Percentiles rank a stretch among this genome's conserved stretches.
Evolutionary conservation across 163 green algal genomes (phyloP).

Genomic region (Scenedesmus sp.): DNA sequence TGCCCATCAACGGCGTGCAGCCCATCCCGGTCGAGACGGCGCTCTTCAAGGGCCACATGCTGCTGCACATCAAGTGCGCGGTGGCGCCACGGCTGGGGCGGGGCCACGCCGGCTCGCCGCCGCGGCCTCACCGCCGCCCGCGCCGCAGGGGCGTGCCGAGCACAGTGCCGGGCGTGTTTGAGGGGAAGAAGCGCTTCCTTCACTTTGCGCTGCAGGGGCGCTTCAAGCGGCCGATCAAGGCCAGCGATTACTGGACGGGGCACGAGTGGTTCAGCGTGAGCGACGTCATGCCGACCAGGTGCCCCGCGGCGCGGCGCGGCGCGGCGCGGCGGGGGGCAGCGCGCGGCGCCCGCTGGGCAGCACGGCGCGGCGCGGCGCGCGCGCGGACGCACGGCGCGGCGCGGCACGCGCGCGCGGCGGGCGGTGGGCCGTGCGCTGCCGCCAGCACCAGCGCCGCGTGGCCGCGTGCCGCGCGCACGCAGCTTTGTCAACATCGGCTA

Average conservation of each 20-base stretch:
- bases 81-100: not conserved
- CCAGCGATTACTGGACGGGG: slow-evolving; percentile 23
- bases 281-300: slow-evolving; percentile 32
- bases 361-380: no score
- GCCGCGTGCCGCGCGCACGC: not conserved
- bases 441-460: no score
- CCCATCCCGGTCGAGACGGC: not conserved
- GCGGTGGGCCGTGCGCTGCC: no score
- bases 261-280: slow-evolving; percentile 39
- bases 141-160: slow-evolving; percentile 11
- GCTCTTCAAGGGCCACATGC: slow-evolving; percentile 10
- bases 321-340: no score
- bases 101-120: not conserved
- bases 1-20: slow-evolving; percentile 20
- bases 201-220: slow-evolving; percentile 35
- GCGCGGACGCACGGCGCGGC: no score
- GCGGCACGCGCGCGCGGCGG: no score
- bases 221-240: slow-evolving; percentile 27
- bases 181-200: slow-evolving; percentile 43
- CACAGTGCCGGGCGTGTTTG: not conserved
- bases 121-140: no score
- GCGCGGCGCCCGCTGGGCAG: no score
- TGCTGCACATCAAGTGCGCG: slow-evolving; percentile 29
- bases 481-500: slow-evolving; percentile 44
- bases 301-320: not conserved